phyloP scores from a whole-genome alignment of 2,329 filamentous ascomycete species.

The Leptographium wingfieldii region DNA sequence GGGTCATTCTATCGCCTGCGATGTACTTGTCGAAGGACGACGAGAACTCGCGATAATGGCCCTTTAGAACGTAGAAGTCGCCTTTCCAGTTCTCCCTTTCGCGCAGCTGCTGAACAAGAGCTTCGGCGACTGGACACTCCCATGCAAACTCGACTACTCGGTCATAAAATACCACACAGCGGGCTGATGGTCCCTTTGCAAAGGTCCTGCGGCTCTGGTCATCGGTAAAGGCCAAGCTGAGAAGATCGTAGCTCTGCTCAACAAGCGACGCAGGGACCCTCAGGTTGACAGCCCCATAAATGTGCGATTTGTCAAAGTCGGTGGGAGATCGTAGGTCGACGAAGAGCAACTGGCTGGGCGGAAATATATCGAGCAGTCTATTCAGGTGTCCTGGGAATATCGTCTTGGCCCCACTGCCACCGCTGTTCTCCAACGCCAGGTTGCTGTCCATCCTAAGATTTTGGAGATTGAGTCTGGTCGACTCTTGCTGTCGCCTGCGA shows the following conservation, averaged over 20 bases:
- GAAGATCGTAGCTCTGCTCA: constrained; percentile 33
- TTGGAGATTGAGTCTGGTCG: constrained; percentile 31
- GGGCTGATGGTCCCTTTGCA: constrained; percentile 31
- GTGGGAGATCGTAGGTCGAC: constrained; percentile 35
- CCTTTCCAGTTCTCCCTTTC: constrained; percentile 33
- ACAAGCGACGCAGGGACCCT: constrained; percentile 37
- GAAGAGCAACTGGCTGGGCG: constrained; percentile 30
- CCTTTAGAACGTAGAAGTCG: constrained; percentile 40
- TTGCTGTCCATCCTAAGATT: constrained; percentile 28
- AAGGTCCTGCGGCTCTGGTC: constrained; percentile 34
- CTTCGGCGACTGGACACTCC: constrained; percentile 37
- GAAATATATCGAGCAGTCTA: constrained; percentile 36
- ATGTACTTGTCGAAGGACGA: constrained; percentile 39
- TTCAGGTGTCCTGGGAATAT: constrained; percentile 39
- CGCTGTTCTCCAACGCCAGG: constrained; percentile 11
- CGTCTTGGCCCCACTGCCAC: constrained; percentile 25
- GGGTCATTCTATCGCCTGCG: constrained; percentile 27
- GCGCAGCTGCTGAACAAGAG: constrained; percentile 31
- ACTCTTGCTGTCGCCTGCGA: constrained; percentile 36
- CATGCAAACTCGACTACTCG: constrained; percentile 34
- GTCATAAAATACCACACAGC: constrained; percentile 41
- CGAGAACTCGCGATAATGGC: constrained; percentile 43
- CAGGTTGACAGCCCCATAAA: constrained; percentile 38
- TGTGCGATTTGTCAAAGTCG: constrained; percentile 38
- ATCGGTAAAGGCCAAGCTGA: constrained; percentile 36